Evolutionary conservation across 2,329 filamentous ascomycete genomes (phyloP), one percentile per base, ranked within the genome.

Genomic region (Septoria petroselini): DNA sequence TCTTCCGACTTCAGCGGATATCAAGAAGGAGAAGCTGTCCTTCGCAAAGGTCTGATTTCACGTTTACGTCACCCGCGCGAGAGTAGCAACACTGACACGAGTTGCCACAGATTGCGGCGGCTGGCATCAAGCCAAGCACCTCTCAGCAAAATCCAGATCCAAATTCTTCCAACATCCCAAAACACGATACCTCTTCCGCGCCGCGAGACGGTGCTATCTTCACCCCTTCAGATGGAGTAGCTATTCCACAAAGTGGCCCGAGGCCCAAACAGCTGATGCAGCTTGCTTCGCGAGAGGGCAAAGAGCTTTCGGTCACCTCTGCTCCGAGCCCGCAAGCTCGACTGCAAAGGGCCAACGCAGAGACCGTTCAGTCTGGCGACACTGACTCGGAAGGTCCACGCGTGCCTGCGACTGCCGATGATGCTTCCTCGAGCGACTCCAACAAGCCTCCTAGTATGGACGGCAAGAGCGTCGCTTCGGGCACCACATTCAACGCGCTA

Each of bases 391-490:
- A 55, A 11, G 60, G 59, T 12, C 46, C 55, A 34, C 50, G 59
- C 23, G 52, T 57, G 37, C 60, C 62, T 17, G 42, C 50, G 8
- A 29, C 48, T 12, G 55, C 68, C 11, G 74, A 76, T 52, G 73
- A 76, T 47, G 69, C 61, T 49, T 76, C 73, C 12, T 83, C 80
- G 12, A 79, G 73, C 57, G 79, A 76, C 38, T 83, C 81, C 31
- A 90, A 84, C 2, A 96, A 96, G 70, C 88, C 88, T 43, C 86
- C 88, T 29, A 96, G 90, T 65, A 77, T 95, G 33, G 91, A 96
- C 67, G 90, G 88, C 41, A 96, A 96, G 73, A 96, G 91, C 68
- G 88, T 94, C 62, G 89, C 89, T 3, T 97, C 91, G 19, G 89
- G 88, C 12, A 95, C 89, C 3, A 96, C 91, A 0, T 96, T 95